A percentile compares a stretch with the other conserved stretches of the same genome.
These are phyloP conservation scores for Delonix regia DNA, from an alignment of 306 rosid genomes.

Conservation along the genomic window DNA sequence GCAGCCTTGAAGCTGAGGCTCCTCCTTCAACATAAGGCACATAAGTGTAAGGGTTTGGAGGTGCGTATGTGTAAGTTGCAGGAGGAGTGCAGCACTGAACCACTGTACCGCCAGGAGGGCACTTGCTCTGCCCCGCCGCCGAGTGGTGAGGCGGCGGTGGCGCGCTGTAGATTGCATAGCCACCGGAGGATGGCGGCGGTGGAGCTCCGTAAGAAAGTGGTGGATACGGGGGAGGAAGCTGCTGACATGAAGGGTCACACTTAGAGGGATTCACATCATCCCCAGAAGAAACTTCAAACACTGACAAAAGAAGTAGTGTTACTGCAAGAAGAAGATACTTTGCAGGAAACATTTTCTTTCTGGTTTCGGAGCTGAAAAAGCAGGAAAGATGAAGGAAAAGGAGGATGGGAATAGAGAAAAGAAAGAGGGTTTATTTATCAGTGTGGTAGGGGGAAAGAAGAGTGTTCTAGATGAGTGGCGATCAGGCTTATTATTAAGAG, in stretches of 20 bases:
- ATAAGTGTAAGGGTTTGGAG: conserved; percentile 37
- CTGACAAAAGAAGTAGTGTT: conserved; percentile 13
- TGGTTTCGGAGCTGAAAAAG: not conserved
- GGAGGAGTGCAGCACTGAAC: conserved; percentile 48
- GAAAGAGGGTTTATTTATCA: not conserved
- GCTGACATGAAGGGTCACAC: conserved; percentile 44
- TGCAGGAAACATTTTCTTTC: conserved; percentile 27
- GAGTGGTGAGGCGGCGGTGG: conserved; percentile 33
- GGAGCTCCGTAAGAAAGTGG: conserved; percentile 36
- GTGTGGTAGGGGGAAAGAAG: not conserved
- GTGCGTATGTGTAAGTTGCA: conserved; percentile 9
- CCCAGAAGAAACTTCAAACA: conserved; percentile 35
- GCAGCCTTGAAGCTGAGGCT: conserved; percentile 2
- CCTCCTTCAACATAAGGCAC: conserved; percentile 38
- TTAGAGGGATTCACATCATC: conserved; percentile 28
- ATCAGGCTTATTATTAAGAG: not conserved
- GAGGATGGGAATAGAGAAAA: not conserved
- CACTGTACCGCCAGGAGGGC: conserved; percentile 42
- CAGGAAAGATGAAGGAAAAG: not conserved
- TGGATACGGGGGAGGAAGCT: conserved; percentile 37
- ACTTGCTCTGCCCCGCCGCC: conserved; percentile 27
- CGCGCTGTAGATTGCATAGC: conserved; percentile 32
- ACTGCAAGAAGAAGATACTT: conserved; percentile 10
- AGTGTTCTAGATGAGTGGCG: conserved; percentile 27
- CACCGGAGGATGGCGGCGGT: conserved; percentile 31